Percentiles rank a stretch among this genome's conserved stretches.
phyloP scores from a whole-genome alignment of 2,329 filamentous ascomycete genomes.

The Xylariaceae sp. region DNA sequence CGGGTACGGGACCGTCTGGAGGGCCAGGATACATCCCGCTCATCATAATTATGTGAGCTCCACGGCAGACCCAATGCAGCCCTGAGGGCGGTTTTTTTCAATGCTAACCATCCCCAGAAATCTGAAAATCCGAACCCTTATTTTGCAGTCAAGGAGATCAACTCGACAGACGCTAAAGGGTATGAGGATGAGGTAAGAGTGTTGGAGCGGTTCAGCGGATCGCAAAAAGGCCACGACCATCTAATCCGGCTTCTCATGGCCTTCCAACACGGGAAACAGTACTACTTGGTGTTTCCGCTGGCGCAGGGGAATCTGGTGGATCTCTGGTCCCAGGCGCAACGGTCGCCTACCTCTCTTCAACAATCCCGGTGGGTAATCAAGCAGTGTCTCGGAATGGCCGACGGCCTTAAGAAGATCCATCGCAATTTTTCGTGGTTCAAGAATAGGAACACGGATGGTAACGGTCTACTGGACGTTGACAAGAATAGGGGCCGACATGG shows the following conservation, averaged over 20 bases:
- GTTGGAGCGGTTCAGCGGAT: slow-evolving; percentile 11
- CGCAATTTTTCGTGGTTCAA: background rate
- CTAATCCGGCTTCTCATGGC: slow-evolving; percentile 18
- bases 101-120: background rate
- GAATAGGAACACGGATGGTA: background rate
- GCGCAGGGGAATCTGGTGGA: slow-evolving; percentile 16
- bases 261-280: slow-evolving; percentile 11
- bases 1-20: slow-evolving; percentile 14
- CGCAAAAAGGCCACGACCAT: slow-evolving; percentile 9
- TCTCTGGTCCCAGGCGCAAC: slow-evolving; percentile 12
- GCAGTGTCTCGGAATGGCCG: slow-evolving; percentile 17
- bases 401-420: slow-evolving; percentile 19
- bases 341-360: background rate
- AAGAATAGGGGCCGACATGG: slow-evolving; percentile 15
- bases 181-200: slow-evolving; percentile 14
- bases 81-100: background rate
- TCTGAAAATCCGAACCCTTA: background rate
- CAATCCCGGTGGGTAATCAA: slow-evolving; percentile 12
- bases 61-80: background rate
- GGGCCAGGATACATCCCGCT: slow-evolving; percentile 16
- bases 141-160: slow-evolving; percentile 21
- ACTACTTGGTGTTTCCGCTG: slow-evolving; percentile 21
- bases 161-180: slow-evolving; percentile 1
- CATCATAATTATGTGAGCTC: slow-evolving; percentile 14
- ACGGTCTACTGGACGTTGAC: background rate